Evolutionary conservation across 2,329 filamentous ascomycete species (phyloP), one percentile per base, ranked within the genome.

Genomic region (Pestalotiopsis sp.): DNA sequence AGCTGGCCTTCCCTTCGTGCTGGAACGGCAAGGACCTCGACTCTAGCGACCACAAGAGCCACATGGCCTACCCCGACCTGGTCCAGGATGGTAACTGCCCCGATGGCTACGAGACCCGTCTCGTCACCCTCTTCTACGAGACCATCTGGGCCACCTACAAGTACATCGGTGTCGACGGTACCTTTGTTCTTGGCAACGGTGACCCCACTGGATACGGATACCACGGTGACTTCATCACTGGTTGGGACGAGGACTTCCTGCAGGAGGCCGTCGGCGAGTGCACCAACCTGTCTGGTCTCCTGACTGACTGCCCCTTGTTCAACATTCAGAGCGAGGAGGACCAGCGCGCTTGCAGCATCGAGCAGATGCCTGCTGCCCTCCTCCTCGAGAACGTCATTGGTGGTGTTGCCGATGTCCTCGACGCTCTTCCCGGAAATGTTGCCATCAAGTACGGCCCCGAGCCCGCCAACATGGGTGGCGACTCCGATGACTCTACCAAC

Each of bases 1-100:
- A 97, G 80, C 81, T 97, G 69, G 93, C 93, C 87, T 97, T 97
- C 82, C 93, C 93, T 0, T 94, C 91, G 1, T 97, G 94, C 87
- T 97, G 94, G 92, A 93, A 96, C 75, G 93, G 93, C 65, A 86
- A 89, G 74, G 85, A 91, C 71, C 68, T 83, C 4, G 86, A 88
- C 73, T 85, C 85, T 9, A 69, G 76, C 0, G 84, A 90, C 77
- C 88, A 90, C 81, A 84, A 84, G 78, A 82, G 82, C 71, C 89
- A 98, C 78, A 87, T 97, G 70, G 92, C 91, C 4, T 98, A 94
- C 79, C 93, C 94, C 1, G 86, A 89, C 73, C 83, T 91, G 13
- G 91, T 97, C 74, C 93, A 93, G 82, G 89, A 89, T 72, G 94
- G 95, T 39, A 84, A 83, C 49, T 97, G 94, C 80, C 94, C 94